phyloP scores from a whole-genome alignment of 306 rosid genomes.

The Vigna mungo region DNA sequence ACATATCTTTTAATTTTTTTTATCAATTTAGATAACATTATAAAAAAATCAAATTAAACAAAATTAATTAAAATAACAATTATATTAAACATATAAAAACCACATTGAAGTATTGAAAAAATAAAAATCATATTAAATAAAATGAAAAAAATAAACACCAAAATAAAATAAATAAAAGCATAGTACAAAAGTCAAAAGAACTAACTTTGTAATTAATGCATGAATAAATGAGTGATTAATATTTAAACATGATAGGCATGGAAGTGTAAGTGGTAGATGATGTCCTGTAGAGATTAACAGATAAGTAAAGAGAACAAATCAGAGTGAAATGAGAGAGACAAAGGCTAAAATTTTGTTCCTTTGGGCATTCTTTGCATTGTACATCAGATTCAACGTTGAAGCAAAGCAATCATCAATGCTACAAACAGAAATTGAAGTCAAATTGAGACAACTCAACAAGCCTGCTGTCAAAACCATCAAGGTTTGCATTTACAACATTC shows the following conservation, averaged over 20 bases:
- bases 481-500: constrained; percentile 32
- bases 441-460: constrained; percentile 62
- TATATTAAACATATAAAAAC: no score
- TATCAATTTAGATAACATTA: no score
- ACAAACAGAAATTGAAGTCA: constrained; percentile 44
- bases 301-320: not conserved
- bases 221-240: not conserved
- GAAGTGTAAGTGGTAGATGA: not conserved
- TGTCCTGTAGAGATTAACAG: not conserved
- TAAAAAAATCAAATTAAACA: no score
- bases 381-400: constrained; percentile 16
- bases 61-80: no score
- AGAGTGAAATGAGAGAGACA: constrained; percentile 38
- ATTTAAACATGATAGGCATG: not conserved
- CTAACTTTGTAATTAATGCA: not conserved
- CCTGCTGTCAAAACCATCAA: constrained; percentile 58
- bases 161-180: no score
- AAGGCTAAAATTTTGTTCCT: constrained; percentile 31
- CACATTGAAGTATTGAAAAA: no score
- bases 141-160: no score
- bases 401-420: constrained; percentile 11
- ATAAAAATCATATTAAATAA: no score
- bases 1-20: no score
- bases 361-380: constrained; percentile 35
- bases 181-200: not conserved